A percentile compares a stretch with the other conserved stretches of the same genome.
Evolutionary conservation across 2,329 filamentous ascomycete species (phyloP).

Genomic region (Podosphaera leucotricha): DNA sequence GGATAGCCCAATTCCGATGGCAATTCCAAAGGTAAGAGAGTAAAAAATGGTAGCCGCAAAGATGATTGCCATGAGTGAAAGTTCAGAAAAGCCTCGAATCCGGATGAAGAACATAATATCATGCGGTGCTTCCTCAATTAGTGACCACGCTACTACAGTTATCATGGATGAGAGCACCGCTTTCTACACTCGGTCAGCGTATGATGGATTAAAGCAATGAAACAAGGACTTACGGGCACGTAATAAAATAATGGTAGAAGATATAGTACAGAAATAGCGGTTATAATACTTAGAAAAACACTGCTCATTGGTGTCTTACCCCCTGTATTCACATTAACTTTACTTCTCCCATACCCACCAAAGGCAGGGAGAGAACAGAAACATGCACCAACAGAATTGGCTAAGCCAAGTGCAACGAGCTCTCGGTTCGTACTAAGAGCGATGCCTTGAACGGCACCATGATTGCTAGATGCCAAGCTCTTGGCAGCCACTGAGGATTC

Average conservation of each 20-base stretch:
- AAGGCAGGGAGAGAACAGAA: constrained; percentile 89
- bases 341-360: constrained; percentile 87
- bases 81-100: constrained; percentile 67
- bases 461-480: constrained; percentile 39
- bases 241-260: constrained; percentile 85
- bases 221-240: constrained; percentile 47
- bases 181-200: constrained; percentile 34
- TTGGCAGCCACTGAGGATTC: constrained; percentile 94
- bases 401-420: constrained; percentile 70
- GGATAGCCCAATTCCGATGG: constrained; percentile 77
- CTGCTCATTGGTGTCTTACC: constrained; percentile 87
- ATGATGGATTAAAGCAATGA: constrained; percentile 2
- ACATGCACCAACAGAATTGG: constrained; percentile 74
- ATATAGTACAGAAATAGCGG: constrained; percentile 57
- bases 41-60: constrained; percentile 86
- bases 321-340: constrained; percentile 81
- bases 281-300: constrained; percentile 62
- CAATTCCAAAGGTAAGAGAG: constrained; percentile 80
- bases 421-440: constrained; percentile 78
- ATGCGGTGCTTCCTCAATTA: constrained; percentile 86
- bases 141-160: constrained; percentile 76
- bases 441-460: constrained; percentile 52
- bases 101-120: constrained; percentile 75
- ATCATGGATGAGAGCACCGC: constrained; percentile 85
- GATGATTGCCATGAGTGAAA: constrained; percentile 72